Base-by-base conservation (phyloP, 2,329 filamentous ascomycete species). In the Fusarium napiforme region DNA sequence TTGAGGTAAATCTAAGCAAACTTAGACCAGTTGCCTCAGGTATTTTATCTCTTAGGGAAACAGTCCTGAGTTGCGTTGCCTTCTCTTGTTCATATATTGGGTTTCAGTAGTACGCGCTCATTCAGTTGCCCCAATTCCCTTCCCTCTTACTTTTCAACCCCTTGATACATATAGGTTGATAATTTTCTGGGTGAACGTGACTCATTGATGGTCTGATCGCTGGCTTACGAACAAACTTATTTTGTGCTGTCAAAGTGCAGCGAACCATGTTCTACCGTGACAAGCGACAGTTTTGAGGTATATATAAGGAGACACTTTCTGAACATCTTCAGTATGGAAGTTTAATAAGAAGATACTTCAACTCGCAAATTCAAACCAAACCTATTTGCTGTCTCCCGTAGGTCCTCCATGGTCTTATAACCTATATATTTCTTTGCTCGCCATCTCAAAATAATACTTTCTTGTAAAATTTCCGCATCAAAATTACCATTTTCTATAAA, bases 141-240 rank as follows among this genome's bases (percentile, higher is more conserved):
- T 55, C 50, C 23, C 18, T 39, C 34, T 28, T 16, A 9, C 19
- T 55, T n/a, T 53, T 40, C 10, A 11, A 16, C 50, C 23, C 23
- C 26, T 39, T 18, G 18, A 55, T 52, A 12, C 18, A 15, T 23
- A 18, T 18, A 12, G 2, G 59, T 84, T 30, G 79, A 79, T 32
- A 80, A 83, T 46, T 69, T 83, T 32, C 60, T 84, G 43, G 69
- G 79, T 34, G 26, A 77, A 74, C 21, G 72, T 81, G 49, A 53
- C n/a, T 39, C 34, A n/a, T 37, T 26, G 34, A 28, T 53, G 26
- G 9, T 28, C 50, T 53, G 23, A 64, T 21, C 23, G 37, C 19
- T n/a, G 9, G 15, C 14, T 19, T 15, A 40, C 39, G 2, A 18
- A 46, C 18, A 14, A 46, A 30, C 46, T n/a, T 32, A 16, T 36